Conservation (phyloP, 2,329 filamentous ascomycete species). For the Fusarium pilosicola region DNA sequence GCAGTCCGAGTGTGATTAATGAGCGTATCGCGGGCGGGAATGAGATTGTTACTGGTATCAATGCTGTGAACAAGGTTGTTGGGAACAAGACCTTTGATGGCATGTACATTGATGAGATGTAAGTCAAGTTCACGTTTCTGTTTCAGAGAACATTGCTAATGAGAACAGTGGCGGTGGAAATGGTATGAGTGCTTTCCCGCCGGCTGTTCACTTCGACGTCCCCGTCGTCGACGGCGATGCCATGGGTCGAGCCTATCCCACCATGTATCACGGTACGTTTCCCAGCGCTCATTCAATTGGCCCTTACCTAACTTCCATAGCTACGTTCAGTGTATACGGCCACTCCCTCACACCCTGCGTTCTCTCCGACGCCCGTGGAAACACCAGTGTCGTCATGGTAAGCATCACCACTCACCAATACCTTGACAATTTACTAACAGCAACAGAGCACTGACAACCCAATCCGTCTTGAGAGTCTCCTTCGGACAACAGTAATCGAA, state of each 20-base stretch:
- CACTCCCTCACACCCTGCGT: conserved; percentile 50
- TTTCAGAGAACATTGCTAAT: not conserved
- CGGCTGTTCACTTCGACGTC: conserved; percentile 49
- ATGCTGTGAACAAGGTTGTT: conserved; percentile 48
- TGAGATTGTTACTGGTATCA: conserved; percentile 51
- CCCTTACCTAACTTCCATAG: conserved; percentile 21
- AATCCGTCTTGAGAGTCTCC: conserved; percentile 48
- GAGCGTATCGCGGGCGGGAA: conserved; percentile 51
- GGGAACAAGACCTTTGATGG: conserved; percentile 48
- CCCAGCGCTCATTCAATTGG: accelerated
- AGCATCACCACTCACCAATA: not conserved
- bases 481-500: conserved; percentile 51
- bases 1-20: conserved; percentile 54
- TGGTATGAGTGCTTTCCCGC: conserved; percentile 50
- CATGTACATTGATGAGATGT: conserved; percentile 53
- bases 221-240: conserved; percentile 52
- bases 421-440: not conserved
- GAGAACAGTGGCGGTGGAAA: conserved; percentile 50
- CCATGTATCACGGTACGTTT: conserved; percentile 48
- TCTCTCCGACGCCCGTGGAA: conserved; percentile 51
- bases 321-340: conserved; percentile 52
- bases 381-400: conserved; percentile 47
- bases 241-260: conserved; percentile 54
- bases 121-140: not conserved
- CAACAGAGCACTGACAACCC: conserved; percentile 49